Evolutionary conservation across 2,329 filamentous ascomycete genomes (phyloP).

Genomic region (Trichoderma sp.): DNA sequence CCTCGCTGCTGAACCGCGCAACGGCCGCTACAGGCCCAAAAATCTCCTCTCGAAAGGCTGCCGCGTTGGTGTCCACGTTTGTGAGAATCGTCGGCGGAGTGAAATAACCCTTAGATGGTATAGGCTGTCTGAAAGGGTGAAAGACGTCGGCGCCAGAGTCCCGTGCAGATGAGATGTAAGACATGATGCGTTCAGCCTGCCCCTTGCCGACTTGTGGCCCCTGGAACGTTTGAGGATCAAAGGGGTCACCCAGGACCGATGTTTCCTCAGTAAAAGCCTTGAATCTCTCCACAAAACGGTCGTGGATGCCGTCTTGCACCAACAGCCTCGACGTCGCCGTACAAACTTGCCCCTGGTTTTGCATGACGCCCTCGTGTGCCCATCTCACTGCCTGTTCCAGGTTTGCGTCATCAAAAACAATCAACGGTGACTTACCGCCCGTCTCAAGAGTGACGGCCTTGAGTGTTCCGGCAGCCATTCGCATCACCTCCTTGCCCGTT

Average conservation of each 20-base stretch:
- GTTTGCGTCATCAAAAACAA: constrained; percentile 60
- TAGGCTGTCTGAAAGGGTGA: constrained; percentile 8
- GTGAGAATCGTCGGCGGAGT: constrained; percentile 31
- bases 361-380: constrained; percentile 43
- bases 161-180: constrained; percentile 63
- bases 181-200: constrained; percentile 63
- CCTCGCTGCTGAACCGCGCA: constrained; percentile 29
- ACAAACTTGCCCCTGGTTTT: constrained; percentile 59
- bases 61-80: constrained; percentile 24
- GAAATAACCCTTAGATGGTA: constrained; percentile 29
- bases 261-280: constrained; percentile 52
- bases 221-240: constrained; percentile 61
- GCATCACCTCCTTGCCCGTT: constrained; percentile 68
- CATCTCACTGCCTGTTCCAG: constrained; percentile 60
- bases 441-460: constrained; percentile 60
- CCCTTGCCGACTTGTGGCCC: constrained; percentile 64
- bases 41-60: constrained; percentile 31
- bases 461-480: constrained; percentile 57
- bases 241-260: constrained; percentile 62
- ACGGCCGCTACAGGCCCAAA: constrained; percentile 32
- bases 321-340: constrained; percentile 57
- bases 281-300: constrained; percentile 61
- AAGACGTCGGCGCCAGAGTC: constrained; percentile 56
- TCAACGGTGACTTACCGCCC: constrained; percentile 57
- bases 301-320: constrained; percentile 55